Evolutionary conservation across 2,329 filamentous ascomycete species (phyloP).

Genomic region (Diaporthe longicolla): DNA sequence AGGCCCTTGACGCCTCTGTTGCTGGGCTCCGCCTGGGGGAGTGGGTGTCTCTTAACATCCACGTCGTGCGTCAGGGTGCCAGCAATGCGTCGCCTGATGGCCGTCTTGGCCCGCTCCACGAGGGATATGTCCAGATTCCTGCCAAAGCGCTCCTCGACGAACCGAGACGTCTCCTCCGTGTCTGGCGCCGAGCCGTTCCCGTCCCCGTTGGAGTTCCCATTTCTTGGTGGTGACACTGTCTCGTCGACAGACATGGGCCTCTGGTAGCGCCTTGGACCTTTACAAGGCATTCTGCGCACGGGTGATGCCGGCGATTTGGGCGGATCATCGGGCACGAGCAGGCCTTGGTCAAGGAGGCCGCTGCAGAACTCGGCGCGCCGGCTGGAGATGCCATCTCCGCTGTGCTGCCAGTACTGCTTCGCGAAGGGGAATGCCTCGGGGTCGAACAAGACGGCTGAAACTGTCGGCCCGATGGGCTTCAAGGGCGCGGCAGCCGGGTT

Average conservation of each 20-base stretch:
- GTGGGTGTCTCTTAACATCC: conserved; percentile 71
- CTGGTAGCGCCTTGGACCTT: conserved; percentile 87
- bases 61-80: conserved; percentile 83
- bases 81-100: conserved; percentile 88
- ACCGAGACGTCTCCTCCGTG: conserved; percentile 78
- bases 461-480: conserved; percentile 68
- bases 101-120: conserved; percentile 85
- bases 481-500: conserved; percentile 66
- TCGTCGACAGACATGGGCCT: conserved; percentile 63
- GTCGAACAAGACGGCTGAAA: conserved; percentile 81
- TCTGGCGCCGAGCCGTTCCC: conserved; percentile 52
- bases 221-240: conserved; percentile 42
- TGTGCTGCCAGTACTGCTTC: conserved; percentile 99
- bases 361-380: conserved; percentile 92
- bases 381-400: conserved; percentile 92
- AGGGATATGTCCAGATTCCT: conserved; percentile 87
- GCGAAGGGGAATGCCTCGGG: conserved; percentile 77
- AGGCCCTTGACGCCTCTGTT: conserved; percentile 74
- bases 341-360: conserved; percentile 77
- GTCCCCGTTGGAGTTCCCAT: conserved; percentile 40
- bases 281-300: conserved; percentile 60
- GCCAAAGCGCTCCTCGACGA: conserved; percentile 94
- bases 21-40: conserved; percentile 63
- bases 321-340: conserved; percentile 59
- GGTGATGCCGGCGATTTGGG: conserved; percentile 44